Evolutionary conservation across 208 protist genomes (phyloP).

Genomic region (Acanthamoeba castellanii): DNA sequence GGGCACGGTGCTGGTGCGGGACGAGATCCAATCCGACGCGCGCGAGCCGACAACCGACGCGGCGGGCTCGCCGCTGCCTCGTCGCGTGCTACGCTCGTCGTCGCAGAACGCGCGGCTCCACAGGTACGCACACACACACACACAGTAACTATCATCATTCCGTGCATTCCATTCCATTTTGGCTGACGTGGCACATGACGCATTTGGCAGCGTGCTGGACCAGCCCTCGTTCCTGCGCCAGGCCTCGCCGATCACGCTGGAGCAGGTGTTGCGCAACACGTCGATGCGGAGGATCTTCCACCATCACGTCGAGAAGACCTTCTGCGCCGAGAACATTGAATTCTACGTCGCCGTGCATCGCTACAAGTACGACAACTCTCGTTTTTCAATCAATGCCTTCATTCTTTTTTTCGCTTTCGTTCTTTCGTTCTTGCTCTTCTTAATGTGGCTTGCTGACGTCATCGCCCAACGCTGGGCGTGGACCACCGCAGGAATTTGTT

Average conservation of each 20-base stretch:
- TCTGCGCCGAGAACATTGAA: conserved; percentile 26
- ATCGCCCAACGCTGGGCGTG: neutral
- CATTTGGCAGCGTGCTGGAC: neutral
- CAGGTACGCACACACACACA: neutral
- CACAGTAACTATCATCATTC: neutral
- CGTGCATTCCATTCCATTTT: too few species aligned
- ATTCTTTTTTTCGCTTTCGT: too few species aligned
- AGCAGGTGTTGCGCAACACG: conserved; percentile 6
- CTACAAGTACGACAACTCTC: conserved; percentile 13
- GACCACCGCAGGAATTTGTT: neutral
- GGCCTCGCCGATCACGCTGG: neutral
- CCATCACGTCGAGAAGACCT: conserved; percentile 1
- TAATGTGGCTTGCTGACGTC: neutral
- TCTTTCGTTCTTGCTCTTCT: neutral
- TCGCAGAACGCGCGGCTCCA: conserved; percentile 3
- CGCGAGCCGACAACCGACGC: neutral
- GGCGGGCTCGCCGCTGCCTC: neutral
- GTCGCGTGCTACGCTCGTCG: conserved; percentile 13
- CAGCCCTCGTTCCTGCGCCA: neutral
- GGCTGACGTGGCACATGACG: neutral
- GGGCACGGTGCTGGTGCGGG: conserved; percentile 28
- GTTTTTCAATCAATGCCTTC: too few species aligned
- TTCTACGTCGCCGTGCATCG: conserved; percentile 35
- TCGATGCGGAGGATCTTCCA: neutral
- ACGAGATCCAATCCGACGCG: neutral